Conservation (phyloP, 2,329 filamentous ascomycete genomes). For the Dothideomycetidae sp. region DNA sequence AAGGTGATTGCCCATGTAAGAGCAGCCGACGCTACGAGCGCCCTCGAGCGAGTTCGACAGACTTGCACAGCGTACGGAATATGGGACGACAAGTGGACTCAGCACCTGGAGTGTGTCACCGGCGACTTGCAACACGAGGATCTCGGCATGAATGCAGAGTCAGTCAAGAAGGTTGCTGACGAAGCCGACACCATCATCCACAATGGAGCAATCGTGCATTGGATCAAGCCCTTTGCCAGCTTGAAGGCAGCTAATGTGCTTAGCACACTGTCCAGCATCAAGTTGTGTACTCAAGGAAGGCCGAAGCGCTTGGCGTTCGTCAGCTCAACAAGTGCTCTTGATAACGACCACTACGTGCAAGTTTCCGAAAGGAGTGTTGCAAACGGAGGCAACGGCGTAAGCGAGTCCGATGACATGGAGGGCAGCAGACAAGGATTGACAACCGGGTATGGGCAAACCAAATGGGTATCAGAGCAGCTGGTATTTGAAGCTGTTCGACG, state of each 20-base stretch:
- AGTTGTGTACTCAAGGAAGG: constrained; percentile 61
- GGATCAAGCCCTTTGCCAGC: constrained; percentile 63
- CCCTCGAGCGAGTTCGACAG: constrained; percentile 48
- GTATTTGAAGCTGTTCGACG: constrained; percentile 64
- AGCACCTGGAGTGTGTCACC: constrained; percentile 50
- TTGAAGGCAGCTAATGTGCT: constrained; percentile 63
- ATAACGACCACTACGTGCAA: constrained; percentile 66
- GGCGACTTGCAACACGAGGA: constrained; percentile 61
- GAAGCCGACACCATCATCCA: constrained; percentile 57
- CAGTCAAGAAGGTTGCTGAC: constrained; percentile 51
- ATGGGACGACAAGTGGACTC: constrained; percentile 57
- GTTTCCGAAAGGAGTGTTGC: constrained; percentile 50
- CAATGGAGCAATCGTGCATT: constrained; percentile 69
- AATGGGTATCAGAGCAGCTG: constrained; percentile 66
- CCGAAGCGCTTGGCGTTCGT: constrained; percentile 72
- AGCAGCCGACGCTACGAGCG: constrained; percentile 46
- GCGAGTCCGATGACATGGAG: constrained; percentile 63
- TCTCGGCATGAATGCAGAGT: constrained; percentile 53
- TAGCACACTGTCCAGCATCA: constrained; percentile 62
- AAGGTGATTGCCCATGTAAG: constrained; percentile 66
- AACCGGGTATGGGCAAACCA: constrained; percentile 82
- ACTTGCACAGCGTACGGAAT: constrained; percentile 65
- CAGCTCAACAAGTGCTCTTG: constrained; percentile 67
- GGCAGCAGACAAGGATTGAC: constrained; percentile 63
- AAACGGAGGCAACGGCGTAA: constrained; percentile 49